These are phyloP conservation scores for Candida endomychidarum DNA, from an alignment of 805 yeast genomes.

Conservation along the genomic window DNA sequence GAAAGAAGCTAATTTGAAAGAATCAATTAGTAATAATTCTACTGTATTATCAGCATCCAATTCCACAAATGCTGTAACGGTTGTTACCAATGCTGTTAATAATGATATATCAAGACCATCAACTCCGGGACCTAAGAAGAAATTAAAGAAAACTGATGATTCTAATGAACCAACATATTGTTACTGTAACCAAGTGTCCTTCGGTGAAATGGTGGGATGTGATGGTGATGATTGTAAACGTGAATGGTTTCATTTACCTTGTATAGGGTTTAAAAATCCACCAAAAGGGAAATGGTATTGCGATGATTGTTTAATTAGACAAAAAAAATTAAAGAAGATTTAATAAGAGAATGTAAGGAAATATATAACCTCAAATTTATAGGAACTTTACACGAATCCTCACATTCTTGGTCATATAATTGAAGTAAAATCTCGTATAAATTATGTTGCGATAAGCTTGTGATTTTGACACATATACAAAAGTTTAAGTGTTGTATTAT, in stretches of 20 bases:
- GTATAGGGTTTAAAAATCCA: constrained; percentile 81
- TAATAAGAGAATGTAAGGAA: background rate
- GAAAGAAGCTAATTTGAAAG: constrained; percentile 9
- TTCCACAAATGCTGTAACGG: constrained; percentile 1
- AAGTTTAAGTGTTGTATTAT: no score
- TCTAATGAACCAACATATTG: constrained; percentile 79
- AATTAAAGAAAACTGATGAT: constrained; percentile 22
- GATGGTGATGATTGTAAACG: constrained; percentile 90
- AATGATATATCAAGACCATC: constrained; percentile 18
- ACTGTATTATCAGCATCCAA: background rate
- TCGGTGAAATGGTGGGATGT: constrained; percentile 99
- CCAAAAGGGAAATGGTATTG: constrained; percentile 64
- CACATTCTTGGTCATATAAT: no score
- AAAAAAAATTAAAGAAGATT: constrained; percentile 22
- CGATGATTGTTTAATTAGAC: constrained; percentile 40
- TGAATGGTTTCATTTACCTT: constrained; percentile 96
- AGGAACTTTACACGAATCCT: no score
- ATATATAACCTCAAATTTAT: no score
- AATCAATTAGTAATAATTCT: constrained; percentile 5
- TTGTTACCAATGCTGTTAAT: constrained; percentile 1
- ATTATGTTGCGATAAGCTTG: background rate
- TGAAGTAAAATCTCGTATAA: no score
- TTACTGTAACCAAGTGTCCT: constrained; percentile 94
- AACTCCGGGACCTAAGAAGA: constrained; percentile 22
- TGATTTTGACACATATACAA: no score